Evolutionary conservation across 768 basidiomycete species (phyloP).

Genomic region (Exidia glandulosa): DNA sequence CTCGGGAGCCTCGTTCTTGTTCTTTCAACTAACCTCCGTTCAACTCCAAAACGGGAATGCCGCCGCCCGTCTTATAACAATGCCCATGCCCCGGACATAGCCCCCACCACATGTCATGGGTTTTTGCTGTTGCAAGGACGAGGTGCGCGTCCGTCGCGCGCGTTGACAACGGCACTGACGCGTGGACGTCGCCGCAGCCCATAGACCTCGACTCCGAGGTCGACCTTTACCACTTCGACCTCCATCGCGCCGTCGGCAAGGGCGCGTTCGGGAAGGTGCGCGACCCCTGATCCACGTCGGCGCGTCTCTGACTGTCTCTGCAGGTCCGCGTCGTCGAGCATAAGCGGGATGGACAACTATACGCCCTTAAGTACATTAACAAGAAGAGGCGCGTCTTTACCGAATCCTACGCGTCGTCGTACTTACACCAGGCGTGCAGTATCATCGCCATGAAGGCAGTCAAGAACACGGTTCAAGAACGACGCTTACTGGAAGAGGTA

Average conservation of each 20-base stretch:
- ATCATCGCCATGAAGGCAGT: slow-evolving; percentile 87
- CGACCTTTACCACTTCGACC: slow-evolving; percentile 92
- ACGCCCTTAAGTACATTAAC: slow-evolving; percentile 97
- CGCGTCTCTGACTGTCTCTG: not conserved
- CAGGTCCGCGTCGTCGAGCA: slow-evolving; percentile 96
- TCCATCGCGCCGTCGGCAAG: slow-evolving; percentile 90
- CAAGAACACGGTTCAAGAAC: slow-evolving; percentile 89
- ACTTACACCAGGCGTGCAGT: slow-evolving; percentile 14
- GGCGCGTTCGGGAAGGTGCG: slow-evolving; percentile 95
- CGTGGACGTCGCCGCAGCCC: slow-evolving; percentile 35
- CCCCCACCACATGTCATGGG: too few relatives aligned
- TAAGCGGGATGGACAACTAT: slow-evolving; percentile 83
- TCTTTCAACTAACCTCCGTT: too few relatives aligned
- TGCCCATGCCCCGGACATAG: too few relatives aligned
- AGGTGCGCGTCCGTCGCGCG: too few relatives aligned
- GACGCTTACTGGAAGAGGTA: slow-evolving; percentile 86
- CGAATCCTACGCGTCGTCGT: not conserved
- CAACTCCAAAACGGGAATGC: too few relatives aligned
- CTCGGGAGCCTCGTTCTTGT: too few relatives aligned
- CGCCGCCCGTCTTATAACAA: too few relatives aligned
- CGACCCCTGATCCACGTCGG: not conserved
- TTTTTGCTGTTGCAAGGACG: too few relatives aligned
- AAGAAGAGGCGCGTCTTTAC: slow-evolving; percentile 47
- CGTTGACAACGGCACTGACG: too few relatives aligned
- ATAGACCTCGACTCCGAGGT: slow-evolving; percentile 79